Conservation (phyloP, 208 protist genomes). For the Leishmania martiniquensis region DNA sequence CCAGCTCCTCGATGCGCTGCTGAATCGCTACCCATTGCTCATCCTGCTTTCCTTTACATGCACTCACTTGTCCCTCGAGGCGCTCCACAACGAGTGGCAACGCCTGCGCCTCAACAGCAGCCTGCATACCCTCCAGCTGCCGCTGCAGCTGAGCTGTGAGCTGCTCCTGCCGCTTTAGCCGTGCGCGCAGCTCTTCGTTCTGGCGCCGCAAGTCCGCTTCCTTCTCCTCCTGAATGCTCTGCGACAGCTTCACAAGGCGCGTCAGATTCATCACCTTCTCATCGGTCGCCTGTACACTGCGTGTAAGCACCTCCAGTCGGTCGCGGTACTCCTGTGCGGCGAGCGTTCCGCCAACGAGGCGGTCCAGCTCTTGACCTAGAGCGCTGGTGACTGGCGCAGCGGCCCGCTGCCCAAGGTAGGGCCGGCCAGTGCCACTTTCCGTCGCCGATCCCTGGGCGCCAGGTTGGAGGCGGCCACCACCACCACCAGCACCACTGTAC, state of each 20-base stretch:
- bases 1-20: constrained; percentile 19
- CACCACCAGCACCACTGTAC: constrained; percentile 5
- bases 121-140: constrained; percentile 38
- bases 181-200: constrained; percentile 64
- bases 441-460: constrained; percentile 4
- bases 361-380: constrained; percentile 40
- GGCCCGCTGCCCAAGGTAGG: constrained; percentile 1
- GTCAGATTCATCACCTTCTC: constrained; percentile 86
- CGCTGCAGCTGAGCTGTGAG: constrained; percentile 45
- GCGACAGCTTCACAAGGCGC: constrained; percentile 78
- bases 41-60: constrained; percentile 17
- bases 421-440: background rate
- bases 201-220: constrained; percentile 65
- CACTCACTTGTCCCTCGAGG: constrained; percentile 15
- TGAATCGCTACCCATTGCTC: constrained; percentile 32
- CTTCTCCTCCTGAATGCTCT: constrained; percentile 72
- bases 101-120: constrained; percentile 23
- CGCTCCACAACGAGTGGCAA: constrained; percentile 17
- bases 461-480: constrained; percentile 1
- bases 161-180: constrained; percentile 77
- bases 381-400: constrained; percentile 17
- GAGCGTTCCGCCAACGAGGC: constrained; percentile 69
- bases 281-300: constrained; percentile 58
- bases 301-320: constrained; percentile 54
- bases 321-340: constrained; percentile 65